phyloP scores from a whole-genome alignment of 371 early-diverging fungal species.

The Apophysomyces ossiformis region DNA sequence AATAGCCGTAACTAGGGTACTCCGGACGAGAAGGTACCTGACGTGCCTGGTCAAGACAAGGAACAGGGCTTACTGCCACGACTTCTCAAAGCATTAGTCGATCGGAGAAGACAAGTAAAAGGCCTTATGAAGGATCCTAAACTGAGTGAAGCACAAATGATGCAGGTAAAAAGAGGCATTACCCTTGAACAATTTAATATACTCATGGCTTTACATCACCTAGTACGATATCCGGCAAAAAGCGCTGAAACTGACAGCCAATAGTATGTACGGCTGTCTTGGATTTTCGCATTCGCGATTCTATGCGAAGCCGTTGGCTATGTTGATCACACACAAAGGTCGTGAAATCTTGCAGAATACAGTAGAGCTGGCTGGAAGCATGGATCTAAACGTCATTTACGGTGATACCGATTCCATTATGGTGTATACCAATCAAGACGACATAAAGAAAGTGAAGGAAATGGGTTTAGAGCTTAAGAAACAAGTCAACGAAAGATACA shows the following conservation, averaged over 20 bases:
- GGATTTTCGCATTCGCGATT: constrained; percentile 97
- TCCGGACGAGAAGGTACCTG: constrained; percentile 74
- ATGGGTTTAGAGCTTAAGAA: constrained; percentile 84
- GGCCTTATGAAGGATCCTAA: constrained; percentile 82
- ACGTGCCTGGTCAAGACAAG: constrained; percentile 71
- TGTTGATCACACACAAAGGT: constrained; percentile 97
- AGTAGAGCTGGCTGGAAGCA: constrained; percentile 81
- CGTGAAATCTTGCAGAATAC: constrained; percentile 98
- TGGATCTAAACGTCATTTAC: constrained; percentile 95
- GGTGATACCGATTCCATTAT: constrained; percentile 99
- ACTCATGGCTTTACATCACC: background rate
- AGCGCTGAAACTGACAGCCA: constrained; percentile 99
- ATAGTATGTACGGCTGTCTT: constrained; percentile 99
- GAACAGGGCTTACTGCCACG: constrained; percentile 90
- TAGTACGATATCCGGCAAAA: constrained; percentile 94
- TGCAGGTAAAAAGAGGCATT: constrained; percentile 55
- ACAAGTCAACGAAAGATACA: constrained; percentile 92
- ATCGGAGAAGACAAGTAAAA: constrained; percentile 93
- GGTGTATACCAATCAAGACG: constrained; percentile 93
- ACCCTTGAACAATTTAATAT: background rate
- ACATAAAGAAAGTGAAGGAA: constrained; percentile 78
- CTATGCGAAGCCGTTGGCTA: constrained; percentile 98
- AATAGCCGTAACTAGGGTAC: constrained; percentile 22
- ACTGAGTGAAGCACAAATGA: constrained; percentile 58
- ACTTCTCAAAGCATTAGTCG: constrained; percentile 89